Base-by-base conservation (phyloP, 352 stramenopile species). In the Thraustotheca clavata region DNA sequence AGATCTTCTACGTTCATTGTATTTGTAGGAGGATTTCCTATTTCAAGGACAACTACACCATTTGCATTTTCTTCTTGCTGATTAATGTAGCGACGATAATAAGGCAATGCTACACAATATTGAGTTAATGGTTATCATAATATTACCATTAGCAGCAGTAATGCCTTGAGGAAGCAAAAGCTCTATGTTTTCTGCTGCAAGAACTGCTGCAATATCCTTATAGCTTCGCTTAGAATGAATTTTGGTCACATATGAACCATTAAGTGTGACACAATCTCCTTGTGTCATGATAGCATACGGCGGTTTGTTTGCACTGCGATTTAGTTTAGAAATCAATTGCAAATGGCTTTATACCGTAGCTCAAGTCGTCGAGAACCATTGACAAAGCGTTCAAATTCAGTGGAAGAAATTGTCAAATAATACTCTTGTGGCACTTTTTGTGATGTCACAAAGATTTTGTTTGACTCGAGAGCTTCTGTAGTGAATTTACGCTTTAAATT, bases 401-500 rank as follows among this genome's bases (percentile, higher is more conserved):
- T 27, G 1, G 39, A 40, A 22, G 36, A 46, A 3, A 65, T 46
- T 9, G 57, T 65, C 7, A 65, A 33, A 33, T 33, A 65, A 20
- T 41, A 65, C 57, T 65, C 57, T 11, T 39, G 41, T 14, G n/a
- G 35, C 6, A n/a, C 4, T 16, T 27, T 20, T 26, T 5, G 3
- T 4, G 18, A 14, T 12, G 35, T 55, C 43, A 24, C 7, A 35
- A 31, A 20, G 3, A 9, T 14, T n/a, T n/a, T n/a, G n/a, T n/a
- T n/a, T 31, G 43, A 9, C n/a, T 24, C 33, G 18, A 65, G 57
- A 1, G 27, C 27, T 3, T 65, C 38, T 9, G 36, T 36, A 31
- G 36, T 33, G 31, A 65, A 65, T 35, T 65, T 65, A n/a, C 57
- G 57, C 57, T 65, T 65, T 40, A 65, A 43, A 33, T 29, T 43